Evolutionary conservation across 768 basidiomycete genomes (phyloP).

Genomic region (Suillus spraguei): DNA sequence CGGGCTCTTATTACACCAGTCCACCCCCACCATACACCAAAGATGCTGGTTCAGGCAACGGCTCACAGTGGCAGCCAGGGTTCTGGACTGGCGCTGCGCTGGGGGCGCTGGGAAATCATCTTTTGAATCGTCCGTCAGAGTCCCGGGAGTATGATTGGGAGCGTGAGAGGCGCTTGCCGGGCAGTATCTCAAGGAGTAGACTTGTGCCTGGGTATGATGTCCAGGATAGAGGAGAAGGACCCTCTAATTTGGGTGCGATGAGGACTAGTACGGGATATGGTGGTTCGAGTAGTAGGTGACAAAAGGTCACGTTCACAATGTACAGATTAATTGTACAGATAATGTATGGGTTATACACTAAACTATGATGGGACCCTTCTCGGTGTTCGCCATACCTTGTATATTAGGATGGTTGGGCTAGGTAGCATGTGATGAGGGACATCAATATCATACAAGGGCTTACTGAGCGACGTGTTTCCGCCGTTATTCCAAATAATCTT

Average conservation of each 20-base stretch:
- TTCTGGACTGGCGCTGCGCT: conserved; percentile 85
- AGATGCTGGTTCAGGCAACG: conserved; percentile 28
- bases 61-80: conserved; percentile 61
- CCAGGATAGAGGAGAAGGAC: conserved; percentile 64
- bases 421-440: no score
- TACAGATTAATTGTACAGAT: background rate
- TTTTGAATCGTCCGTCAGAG: conserved; percentile 46
- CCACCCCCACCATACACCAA: conserved; percentile 62
- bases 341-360: background rate
- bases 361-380: no score
- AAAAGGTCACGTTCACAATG: background rate
- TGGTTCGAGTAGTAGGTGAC: conserved; percentile 70
- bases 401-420: no score
- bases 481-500: no score
- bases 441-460: no score
- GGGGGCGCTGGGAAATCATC: conserved; percentile 68
- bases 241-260: conserved; percentile 70
- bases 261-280: conserved; percentile 81
- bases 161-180: conserved; percentile 36
- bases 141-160: conserved; percentile 61
- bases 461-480: no score
- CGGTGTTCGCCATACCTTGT: no score
- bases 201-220: conserved; percentile 19
- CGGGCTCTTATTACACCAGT: conserved; percentile 48
- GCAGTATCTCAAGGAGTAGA: conserved; percentile 32